Evolutionary conservation across 305 asterid genomes (phyloP), one percentile per base, ranked within the genome.

Genomic region (Fraxinus albicans): DNA sequence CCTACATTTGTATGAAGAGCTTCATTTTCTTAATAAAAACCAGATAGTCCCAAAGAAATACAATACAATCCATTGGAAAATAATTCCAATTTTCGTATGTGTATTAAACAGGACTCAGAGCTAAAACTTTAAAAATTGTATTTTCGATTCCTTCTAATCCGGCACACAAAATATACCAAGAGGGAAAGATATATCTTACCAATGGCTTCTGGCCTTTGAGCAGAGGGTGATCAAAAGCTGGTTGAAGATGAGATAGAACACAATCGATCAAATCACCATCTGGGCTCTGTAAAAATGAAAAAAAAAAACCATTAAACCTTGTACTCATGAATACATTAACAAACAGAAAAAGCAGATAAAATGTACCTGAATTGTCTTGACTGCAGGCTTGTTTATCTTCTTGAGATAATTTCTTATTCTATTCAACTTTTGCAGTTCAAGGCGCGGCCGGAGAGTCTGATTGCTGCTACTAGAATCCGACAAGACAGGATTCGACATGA

Each of bases 161-260:
- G 9, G 23, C 23, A 53, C 63, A 5, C 23, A 53, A 47, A 53
- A 4, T 17, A 53, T 53, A 17, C 23, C 63, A 53, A 53, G 63
- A 53, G 63, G 63, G 63, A 53, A 53, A 53, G 63, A 4, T 17
- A 53, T 53, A 53, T 53, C 63, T 53, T 53, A 95, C 98, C 95
- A 94, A 74, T 86, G 99, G 98, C 86, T 91, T 94, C 84, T 94
- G 94, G 0, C 98, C 98, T 87, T 89, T 95, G 55, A 95, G 98
- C 78, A 69, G 74, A 80, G 97, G 99, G 80, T 95, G 99, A 87
- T 95, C 98, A 85, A 95, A 95, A 78, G 98, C 99, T 40, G 99
- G 99, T 80, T 95, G 99, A 86, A 92, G 98, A 89, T 95, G 97
- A 79, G 98, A 80, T 77, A 80, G 78, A 50, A 95, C 92, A 83